A percentile compares a stretch with the other conserved stretches of the same genome.
These are phyloP conservation scores for Myriangium duriaei DNA, from an alignment of 2,329 filamentous ascomycete species.

Conservation along the genomic window DNA sequence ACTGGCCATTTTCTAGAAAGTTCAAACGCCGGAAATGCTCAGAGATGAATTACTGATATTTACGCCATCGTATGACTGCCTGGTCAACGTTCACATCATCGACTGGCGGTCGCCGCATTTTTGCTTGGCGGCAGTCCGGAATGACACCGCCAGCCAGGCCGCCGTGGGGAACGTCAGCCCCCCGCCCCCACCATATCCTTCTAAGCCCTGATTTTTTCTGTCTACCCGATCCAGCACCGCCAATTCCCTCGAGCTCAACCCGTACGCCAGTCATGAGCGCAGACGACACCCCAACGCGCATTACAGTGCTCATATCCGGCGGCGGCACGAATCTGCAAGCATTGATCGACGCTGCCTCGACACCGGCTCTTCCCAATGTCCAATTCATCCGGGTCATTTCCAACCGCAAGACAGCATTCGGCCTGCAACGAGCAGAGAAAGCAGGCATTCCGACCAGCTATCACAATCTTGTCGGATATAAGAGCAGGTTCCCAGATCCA, in stretches of 20 bases:
- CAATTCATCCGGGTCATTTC: constrained; percentile 52
- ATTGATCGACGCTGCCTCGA: constrained; percentile 47
- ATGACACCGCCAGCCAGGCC: neutral
- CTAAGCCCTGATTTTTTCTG: no score
- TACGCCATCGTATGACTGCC: no score
- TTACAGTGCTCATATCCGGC: constrained; percentile 46
- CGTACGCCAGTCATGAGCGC: neutral
- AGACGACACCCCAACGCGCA: constrained; percentile 12
- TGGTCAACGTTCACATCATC: neutral
- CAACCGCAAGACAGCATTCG: constrained; percentile 52
- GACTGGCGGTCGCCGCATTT: neutral
- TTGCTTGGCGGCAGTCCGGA: neutral
- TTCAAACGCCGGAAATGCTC: no score
- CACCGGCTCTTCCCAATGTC: constrained; percentile 36
- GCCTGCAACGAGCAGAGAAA: constrained; percentile 46
- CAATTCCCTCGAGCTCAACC: no score
- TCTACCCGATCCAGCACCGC: no score
- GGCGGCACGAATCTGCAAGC: constrained; percentile 70
- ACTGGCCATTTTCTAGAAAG: no score
- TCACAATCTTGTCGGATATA: constrained; percentile 69
- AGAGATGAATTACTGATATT: no score
- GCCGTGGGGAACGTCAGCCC: neutral
- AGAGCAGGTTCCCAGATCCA: constrained; percentile 51
- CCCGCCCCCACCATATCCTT: no score
- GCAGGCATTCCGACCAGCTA: constrained; percentile 61